phyloP scores from a whole-genome alignment of 257 asterid species.

The Solanum chiquidenum region DNA sequence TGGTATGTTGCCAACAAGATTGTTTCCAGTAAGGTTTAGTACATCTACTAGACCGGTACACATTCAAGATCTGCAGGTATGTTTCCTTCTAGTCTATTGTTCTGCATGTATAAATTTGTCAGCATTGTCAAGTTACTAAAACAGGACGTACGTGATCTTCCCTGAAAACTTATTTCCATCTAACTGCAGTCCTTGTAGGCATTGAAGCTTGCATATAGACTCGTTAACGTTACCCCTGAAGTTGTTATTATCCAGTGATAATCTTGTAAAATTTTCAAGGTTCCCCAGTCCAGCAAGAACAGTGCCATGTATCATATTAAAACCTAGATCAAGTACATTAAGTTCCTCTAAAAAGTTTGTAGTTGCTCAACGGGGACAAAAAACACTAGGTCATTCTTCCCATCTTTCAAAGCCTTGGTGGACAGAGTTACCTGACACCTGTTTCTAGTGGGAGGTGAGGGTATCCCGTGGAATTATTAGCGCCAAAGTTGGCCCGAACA shows the following conservation, averaged over 20 bases:
- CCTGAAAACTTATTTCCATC: conserved; percentile 1
- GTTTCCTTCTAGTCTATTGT: not conserved
- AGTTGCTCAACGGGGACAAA: not conserved
- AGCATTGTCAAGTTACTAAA: not conserved
- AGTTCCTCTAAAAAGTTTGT: conserved; percentile 8
- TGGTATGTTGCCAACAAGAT: conserved; percentile 5
- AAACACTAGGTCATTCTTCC: too few species aligned
- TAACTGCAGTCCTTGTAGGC: not conserved
- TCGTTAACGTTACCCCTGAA: not conserved
- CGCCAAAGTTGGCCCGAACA: too few species aligned
- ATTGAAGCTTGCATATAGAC: not conserved
- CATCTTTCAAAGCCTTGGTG: too few species aligned
- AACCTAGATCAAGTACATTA: not conserved
- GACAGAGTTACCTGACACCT: too few species aligned
- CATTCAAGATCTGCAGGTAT: not conserved
- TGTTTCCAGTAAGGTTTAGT: conserved; percentile 4
- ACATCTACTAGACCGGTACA: not conserved
- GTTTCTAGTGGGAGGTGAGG: too few species aligned
- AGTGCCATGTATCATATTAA: conserved; percentile 2
- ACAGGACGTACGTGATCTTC: not conserved
- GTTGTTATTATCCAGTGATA: not conserved
- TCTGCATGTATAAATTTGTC: not conserved
- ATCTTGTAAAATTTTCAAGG: not conserved
- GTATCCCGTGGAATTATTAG: too few species aligned
- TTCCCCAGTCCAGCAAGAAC: conserved; percentile 2